These are phyloP conservation scores for Mucor mucedo DNA, from an alignment of 371 early-diverging fungal species.

Conservation along the genomic window DNA sequence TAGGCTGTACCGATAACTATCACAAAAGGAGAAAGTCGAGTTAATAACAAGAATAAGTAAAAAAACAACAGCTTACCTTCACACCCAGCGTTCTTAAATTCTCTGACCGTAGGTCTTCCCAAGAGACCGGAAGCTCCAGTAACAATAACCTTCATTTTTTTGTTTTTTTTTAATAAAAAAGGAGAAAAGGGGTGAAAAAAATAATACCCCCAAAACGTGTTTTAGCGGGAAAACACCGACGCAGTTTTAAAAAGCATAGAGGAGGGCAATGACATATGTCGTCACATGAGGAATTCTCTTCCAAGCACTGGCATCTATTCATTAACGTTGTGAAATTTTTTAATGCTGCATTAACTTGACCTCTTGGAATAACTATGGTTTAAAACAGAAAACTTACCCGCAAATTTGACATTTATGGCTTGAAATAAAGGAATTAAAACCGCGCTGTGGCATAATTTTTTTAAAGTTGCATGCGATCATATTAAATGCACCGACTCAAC, in stretches of 20 bases:
- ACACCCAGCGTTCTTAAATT: conserved; percentile 57
- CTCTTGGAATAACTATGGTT: too few species aligned
- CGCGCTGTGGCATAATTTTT: neutral
- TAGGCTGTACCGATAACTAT: conserved; percentile 77
- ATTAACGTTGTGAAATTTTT: too few species aligned
- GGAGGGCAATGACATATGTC: neutral
- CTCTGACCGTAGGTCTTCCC: conserved; percentile 72
- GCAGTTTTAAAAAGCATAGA: too few species aligned
- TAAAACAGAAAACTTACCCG: too few species aligned
- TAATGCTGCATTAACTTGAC: too few species aligned
- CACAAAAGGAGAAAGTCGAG: neutral
- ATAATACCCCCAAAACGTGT: neutral
- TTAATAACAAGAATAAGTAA: neutral
- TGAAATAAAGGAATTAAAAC: too few species aligned
- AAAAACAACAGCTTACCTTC: conserved; percentile 42
- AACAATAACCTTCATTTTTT: conserved; percentile 62
- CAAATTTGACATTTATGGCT: too few species aligned
- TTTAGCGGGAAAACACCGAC: neutral
- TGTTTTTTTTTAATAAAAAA: neutral
- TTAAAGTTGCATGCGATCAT: neutral
- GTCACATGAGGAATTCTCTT: too few species aligned
- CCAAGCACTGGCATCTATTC: too few species aligned
- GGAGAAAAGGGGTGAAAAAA: conserved; percentile 4
- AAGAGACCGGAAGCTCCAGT: conserved; percentile 88
- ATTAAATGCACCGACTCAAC: neutral